Percentiles rank a stretch among this genome's conserved stretches.
These are phyloP conservation scores for Hanseniaspora hatyaiensis DNA, from an alignment of 805 yeast genomes.

Conservation along the genomic window DNA sequence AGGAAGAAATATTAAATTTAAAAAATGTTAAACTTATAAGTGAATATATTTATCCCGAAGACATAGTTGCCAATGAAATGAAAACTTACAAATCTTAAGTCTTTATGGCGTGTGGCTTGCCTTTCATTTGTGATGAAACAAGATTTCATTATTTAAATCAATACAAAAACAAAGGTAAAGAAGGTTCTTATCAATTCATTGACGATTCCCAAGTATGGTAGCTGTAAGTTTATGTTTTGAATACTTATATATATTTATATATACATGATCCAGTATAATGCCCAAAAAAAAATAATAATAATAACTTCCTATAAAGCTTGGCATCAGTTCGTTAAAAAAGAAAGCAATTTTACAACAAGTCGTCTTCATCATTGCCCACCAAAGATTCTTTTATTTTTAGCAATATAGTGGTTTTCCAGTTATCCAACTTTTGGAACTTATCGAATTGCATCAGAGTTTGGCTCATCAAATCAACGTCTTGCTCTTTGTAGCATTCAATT, in stretches of 20 bases:
- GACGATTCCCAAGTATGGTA: constrained; percentile 54
- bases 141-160: constrained; percentile 36
- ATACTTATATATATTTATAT: background rate
- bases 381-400: constrained; percentile 69
- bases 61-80: background rate
- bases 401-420: constrained; percentile 75
- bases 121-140: constrained; percentile 42
- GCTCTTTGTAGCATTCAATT: constrained; percentile 62
- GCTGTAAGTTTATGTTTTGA: constrained; percentile 1
- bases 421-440: constrained; percentile 77
- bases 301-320: background rate
- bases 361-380: constrained; percentile 61
- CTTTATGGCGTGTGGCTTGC: constrained; percentile 47
- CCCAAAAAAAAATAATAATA: background rate
- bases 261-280: background rate
- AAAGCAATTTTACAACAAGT: constrained; percentile 19
- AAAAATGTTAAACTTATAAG: background rate
- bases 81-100: constrained; percentile 26
- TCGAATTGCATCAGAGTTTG: constrained; percentile 71
- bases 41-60: background rate
- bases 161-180: constrained; percentile 18
- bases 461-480: constrained; percentile 67
- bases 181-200: constrained; percentile 32
- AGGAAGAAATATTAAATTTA: background rate
- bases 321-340: background rate